Conservation (phyloP, 495 filamentous ascomycete genomes). For the Xylaria intraflava region DNA sequence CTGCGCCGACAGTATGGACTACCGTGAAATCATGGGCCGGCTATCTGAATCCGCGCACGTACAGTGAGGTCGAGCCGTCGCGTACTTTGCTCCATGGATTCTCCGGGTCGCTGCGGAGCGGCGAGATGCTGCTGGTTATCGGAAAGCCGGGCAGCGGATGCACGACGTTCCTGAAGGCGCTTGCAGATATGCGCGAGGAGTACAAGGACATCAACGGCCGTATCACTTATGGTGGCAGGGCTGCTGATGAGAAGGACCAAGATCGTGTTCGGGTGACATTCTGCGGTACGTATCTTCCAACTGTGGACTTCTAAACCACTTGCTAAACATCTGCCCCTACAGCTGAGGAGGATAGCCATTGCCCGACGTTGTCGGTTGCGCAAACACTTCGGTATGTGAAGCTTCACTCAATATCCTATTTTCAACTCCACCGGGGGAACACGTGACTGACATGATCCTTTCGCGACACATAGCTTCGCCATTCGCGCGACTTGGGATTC, state of each 20-base stretch:
- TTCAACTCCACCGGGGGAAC: slow-evolving; percentile 41
- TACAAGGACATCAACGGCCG: slow-evolving; percentile 62
- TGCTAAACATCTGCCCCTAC: slow-evolving; percentile 10
- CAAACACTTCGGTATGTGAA: background rate
- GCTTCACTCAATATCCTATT: background rate
- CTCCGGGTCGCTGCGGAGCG: too few species aligned
- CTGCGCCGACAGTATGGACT: too few species aligned
- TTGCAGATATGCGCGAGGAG: slow-evolving; percentile 64
- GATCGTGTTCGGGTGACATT: too few species aligned
- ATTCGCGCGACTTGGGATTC: too few species aligned
- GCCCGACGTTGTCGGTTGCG: too few species aligned
- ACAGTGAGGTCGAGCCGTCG: too few species aligned
- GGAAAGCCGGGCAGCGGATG: slow-evolving; percentile 66
- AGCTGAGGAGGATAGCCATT: too few species aligned
- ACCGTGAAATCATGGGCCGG: too few species aligned
- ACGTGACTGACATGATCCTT: too few species aligned
- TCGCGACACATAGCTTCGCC: too few species aligned
- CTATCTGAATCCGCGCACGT: too few species aligned
- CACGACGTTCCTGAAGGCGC: slow-evolving; percentile 63
- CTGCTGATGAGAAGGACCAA: slow-evolving; percentile 37
- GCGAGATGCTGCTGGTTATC: slow-evolving; percentile 74
- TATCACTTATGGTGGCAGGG: slow-evolving; percentile 62
- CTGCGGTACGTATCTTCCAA: background rate
- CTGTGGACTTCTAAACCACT: background rate
- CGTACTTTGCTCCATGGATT: too few species aligned